Evolutionary conservation across 2,329 filamentous ascomycete genomes (phyloP).

Genomic region (Dichotomopilus funicola): DNA sequence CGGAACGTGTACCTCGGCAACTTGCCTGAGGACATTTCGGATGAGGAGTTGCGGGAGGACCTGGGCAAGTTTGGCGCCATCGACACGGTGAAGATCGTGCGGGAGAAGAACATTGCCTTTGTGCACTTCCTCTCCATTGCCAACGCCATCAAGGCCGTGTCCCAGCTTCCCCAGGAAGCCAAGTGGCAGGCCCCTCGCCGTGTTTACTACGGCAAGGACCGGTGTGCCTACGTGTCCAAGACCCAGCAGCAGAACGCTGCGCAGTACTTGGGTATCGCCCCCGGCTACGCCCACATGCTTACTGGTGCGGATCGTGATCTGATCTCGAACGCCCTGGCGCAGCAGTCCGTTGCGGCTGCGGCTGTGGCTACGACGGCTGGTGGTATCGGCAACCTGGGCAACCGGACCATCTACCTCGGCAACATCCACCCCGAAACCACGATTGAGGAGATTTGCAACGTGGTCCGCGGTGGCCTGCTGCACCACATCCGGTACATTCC

Average conservation of each 20-base stretch:
- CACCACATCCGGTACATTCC: conserved; percentile 99
- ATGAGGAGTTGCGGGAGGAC: conserved; percentile 91
- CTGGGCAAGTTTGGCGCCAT: conserved; percentile 94
- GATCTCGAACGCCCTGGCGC: conserved; percentile 91
- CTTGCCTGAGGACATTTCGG: conserved; percentile 78
- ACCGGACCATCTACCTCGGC: conserved; percentile 93
- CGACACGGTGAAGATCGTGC: conserved; percentile 94
- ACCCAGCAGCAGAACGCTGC: conserved; percentile 99
- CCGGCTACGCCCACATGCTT: conserved; percentile 91
- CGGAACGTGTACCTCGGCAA: conserved; percentile 97
- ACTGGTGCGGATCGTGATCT: conserved; percentile 94
- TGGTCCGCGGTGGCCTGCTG: conserved; percentile 87
- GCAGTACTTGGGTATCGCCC: conserved; percentile 94
- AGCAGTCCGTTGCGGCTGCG: conserved; percentile 94
- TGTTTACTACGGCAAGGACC: conserved; percentile 98
- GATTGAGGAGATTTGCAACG: conserved; percentile 99
- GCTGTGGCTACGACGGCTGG: conserved; percentile 95
- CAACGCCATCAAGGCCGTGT: conserved; percentile 96
- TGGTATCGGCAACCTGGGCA: conserved; percentile 94
- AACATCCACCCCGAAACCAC: conserved; percentile 99
- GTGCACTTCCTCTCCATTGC: conserved; percentile 96
- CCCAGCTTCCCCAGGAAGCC: conserved; percentile 88
- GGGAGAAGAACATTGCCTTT: conserved; percentile 97
- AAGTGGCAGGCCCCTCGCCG: conserved; percentile 95
- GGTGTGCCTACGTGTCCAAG: conserved; percentile 97